Percentiles rank a stretch among this genome's conserved stretches.
phyloP scores from a whole-genome alignment of 176 grass and related monocot species.

The Lolium multiflorum region DNA sequence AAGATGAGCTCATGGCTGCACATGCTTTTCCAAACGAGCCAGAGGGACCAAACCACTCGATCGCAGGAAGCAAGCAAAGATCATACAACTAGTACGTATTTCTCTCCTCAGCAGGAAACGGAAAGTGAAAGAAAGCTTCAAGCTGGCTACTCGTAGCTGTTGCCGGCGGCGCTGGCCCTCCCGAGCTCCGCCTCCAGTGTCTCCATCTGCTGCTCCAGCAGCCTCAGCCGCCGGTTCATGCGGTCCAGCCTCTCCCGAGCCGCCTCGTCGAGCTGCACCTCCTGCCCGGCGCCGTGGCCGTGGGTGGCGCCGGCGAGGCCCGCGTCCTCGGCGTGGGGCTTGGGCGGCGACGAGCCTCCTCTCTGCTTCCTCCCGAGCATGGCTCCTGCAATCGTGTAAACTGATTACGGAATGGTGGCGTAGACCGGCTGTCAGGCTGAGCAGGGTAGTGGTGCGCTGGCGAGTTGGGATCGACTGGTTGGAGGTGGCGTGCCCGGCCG shows the following conservation, averaged over 20 bases:
- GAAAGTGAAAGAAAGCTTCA: not conserved
- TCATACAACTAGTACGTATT: not conserved
- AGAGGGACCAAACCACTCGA: not conserved
- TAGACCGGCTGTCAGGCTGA: not conserved
- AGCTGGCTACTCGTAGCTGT: not conserved
- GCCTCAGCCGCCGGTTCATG: slow-evolving; percentile 66
- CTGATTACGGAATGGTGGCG: no score
- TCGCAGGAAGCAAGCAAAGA: not conserved
- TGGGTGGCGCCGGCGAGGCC: slow-evolving; percentile 4
- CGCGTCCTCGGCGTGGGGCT: slow-evolving; percentile 4
- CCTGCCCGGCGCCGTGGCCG: not conserved
- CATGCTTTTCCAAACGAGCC: slow-evolving; percentile 25
- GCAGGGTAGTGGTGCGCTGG: not conserved
- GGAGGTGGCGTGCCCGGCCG: not conserved
- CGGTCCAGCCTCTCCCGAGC: slow-evolving; percentile 60
- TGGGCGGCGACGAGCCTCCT: not conserved
- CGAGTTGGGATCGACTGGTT: not conserved
- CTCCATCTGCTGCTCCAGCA: slow-evolving; percentile 90
- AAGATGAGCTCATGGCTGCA: not conserved
- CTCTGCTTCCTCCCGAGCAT: slow-evolving; percentile 51
- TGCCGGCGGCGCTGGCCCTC: slow-evolving; percentile 42
- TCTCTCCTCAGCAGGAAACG: not conserved
- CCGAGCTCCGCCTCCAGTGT: slow-evolving; percentile 76
- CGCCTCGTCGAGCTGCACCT: slow-evolving; percentile 61
- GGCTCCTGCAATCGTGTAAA: not conserved